Evolutionary conservation across 352 stramenopile genomes (phyloP).

Genomic region (Pythium coloratum): DNA sequence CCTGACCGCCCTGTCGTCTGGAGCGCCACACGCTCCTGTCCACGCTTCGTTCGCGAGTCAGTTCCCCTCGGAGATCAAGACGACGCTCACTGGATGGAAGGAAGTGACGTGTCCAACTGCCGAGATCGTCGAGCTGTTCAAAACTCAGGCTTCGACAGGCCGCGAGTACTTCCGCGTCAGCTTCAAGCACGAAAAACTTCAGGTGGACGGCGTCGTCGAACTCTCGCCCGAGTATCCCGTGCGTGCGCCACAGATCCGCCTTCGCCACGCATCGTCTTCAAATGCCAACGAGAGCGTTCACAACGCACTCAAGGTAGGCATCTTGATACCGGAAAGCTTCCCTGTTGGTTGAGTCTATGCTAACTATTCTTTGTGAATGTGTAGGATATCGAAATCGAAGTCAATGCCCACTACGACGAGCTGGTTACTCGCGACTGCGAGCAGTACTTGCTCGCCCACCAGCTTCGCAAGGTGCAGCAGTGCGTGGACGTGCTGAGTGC

Average conservation of each 20-base stretch:
- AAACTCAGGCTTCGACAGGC: constrained; percentile 33
- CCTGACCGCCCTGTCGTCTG: constrained; percentile 41
- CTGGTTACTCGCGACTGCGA: constrained; percentile 43
- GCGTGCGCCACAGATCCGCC: constrained; percentile 60
- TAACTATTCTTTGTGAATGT: not conserved
- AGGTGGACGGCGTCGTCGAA: constrained; percentile 52
- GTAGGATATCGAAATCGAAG: constrained; percentile 76
- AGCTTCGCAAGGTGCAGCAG: constrained; percentile 66
- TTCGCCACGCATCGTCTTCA: constrained; percentile 37
- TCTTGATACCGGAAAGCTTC: not conserved
- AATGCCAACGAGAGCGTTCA: constrained; percentile 26
- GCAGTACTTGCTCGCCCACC: constrained; percentile 63
- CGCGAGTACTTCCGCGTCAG: constrained; percentile 54
- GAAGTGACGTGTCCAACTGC: constrained; percentile 33
- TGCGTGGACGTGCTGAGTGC: constrained; percentile 64
- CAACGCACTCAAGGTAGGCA: constrained; percentile 62
- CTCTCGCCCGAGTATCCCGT: constrained; percentile 68
- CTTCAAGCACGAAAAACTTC: constrained; percentile 47
- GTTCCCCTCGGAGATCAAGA: constrained; percentile 49
- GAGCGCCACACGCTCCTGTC: constrained; percentile 30
- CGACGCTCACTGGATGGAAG: constrained; percentile 55
- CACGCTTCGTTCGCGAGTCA: constrained; percentile 39
- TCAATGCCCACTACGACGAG: constrained; percentile 73
- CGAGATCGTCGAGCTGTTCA: constrained; percentile 48
- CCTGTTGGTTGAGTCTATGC: not conserved